Conservation (phyloP, 768 basidiomycete species). For the Stropharia rugosoannulata region DNA sequence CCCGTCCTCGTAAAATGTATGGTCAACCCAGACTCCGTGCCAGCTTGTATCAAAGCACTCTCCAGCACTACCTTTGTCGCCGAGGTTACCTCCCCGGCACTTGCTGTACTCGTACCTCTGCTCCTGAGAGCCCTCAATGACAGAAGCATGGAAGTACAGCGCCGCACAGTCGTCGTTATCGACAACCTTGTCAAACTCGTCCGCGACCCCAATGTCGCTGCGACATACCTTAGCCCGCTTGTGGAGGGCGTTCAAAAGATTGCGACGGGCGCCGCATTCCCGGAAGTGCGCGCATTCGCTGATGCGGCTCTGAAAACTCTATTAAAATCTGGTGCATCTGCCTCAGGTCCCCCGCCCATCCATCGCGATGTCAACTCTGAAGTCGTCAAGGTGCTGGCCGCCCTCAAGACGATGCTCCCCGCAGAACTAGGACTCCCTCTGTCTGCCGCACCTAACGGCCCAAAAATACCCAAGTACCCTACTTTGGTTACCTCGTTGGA, state of each 20-base stretch:
- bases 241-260: constrained; percentile 92
- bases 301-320: constrained; percentile 80
- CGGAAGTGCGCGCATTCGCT: constrained; percentile 96
- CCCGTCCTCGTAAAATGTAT: constrained; percentile 91
- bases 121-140: constrained; percentile 90
- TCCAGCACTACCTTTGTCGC: constrained; percentile 96
- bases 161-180: constrained; percentile 90
- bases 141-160: constrained; percentile 94
- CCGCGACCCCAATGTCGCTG: constrained; percentile 86
- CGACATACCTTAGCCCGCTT: constrained; percentile 81
- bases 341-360: constrained; percentile 63
- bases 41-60: constrained; percentile 91
- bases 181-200: constrained; percentile 98
- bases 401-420: constrained; percentile 62
- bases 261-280: constrained; percentile 89
- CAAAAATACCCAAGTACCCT: constrained; percentile 51
- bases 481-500: constrained; percentile 60
- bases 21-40: constrained; percentile 85
- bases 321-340: constrained; percentile 80
- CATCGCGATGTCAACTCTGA: constrained; percentile 71
- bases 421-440: constrained; percentile 41
- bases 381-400: constrained; percentile 50
- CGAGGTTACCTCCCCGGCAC: constrained; percentile 94
- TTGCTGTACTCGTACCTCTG: constrained; percentile 93
- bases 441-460: constrained; percentile 46